A percentile compares a stretch with the other conserved stretches of the same genome.
phyloP scores from a whole-genome alignment of 2,329 filamentous ascomycete genomes.

The Sphaerulina vaccinii region DNA sequence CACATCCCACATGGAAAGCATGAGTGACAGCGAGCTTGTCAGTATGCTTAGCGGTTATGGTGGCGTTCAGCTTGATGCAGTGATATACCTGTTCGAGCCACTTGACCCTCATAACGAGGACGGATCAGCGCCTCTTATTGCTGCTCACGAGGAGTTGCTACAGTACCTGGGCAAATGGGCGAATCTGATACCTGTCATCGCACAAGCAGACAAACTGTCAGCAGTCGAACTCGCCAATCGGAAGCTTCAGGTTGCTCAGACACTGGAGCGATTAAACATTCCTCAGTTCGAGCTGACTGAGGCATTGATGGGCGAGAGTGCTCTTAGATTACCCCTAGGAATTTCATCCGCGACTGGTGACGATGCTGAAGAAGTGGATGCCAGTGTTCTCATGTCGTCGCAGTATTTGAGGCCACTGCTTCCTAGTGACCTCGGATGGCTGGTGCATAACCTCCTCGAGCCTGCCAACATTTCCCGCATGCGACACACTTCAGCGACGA shows the following conservation, averaged over 20 bases:
- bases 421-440: conserved; percentile 66
- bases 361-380: conserved; percentile 84
- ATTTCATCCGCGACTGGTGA: conserved; percentile 71
- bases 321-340: conserved; percentile 57
- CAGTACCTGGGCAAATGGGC: conserved; percentile 63
- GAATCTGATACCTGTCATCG: conserved; percentile 81
- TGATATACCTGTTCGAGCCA: conserved; percentile 76
- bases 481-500: conserved; percentile 77
- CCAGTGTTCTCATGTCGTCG: conserved; percentile 86
- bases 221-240: conserved; percentile 16
- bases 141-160: conserved; percentile 26
- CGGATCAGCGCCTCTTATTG: conserved; percentile 3
- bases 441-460: conserved; percentile 76
- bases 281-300: conserved; percentile 19
- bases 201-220: conserved; percentile 65
- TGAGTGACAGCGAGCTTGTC: conserved; percentile 72
- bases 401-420: conserved; percentile 82
- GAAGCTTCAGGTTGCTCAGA: conserved; percentile 21
- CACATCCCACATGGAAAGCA: conserved; percentile 59
- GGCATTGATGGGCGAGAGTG: not conserved
- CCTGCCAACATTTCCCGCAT: conserved; percentile 76
- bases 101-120: conserved; percentile 39
- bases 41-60: conserved; percentile 77
- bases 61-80: conserved; percentile 77
- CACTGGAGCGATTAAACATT: conserved; percentile 15